Base-by-base conservation (phyloP, 2,329 filamentous ascomycete genomes). In the Colletotrichum neosansevieriae region DNA sequence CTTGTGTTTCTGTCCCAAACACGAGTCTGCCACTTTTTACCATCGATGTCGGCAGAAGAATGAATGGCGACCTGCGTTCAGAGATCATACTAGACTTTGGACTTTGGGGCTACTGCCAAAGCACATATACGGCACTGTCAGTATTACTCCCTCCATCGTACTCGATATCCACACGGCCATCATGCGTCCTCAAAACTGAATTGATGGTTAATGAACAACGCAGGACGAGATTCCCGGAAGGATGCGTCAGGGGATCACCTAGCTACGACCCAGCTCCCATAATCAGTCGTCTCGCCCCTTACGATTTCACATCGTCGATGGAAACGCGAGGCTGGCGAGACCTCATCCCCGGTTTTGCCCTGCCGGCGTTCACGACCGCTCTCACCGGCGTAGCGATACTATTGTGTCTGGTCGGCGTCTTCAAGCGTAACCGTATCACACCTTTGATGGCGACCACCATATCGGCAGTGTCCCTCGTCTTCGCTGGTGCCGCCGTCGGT, bases 371-470 rank as follows among this genome's bases (percentile, higher is more conserved):
- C 17, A 29, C 49, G 0, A 36, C 2, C 1, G 29, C 49, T 1
- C 29, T 12, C 3, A 34, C 2, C 34, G 49, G 29, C 3, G 24
- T 3, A 21, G 49, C 49, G 29, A 17, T 53, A 0, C 29, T 51
- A 3, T n/a, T 32, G 2, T 1, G 2, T 0, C 0, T 17, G 11
- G 7, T 29, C 9, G 2, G 2, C 9, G 3, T 51, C 1, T 1
- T 34, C 2, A 51, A 2, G n/a, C 24, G 49, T 3, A 51, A 53
- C 17, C 21, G 29, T 7, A 17, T 36, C 15, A 4, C 2, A 2
- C 10, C n/a, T 6, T 5, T 51, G 1, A n/a, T 17, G 7, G 4
- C 10, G 15, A 9, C 34, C 9, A 4, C 15, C 1, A 17, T 17
- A 2, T 53, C 49, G 15, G n/a, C 12, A 10, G 0, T 53, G n/a